phyloP scores from a whole-genome alignment of 345 rosid genomes.

The Dipteronia sinensis region DNA sequence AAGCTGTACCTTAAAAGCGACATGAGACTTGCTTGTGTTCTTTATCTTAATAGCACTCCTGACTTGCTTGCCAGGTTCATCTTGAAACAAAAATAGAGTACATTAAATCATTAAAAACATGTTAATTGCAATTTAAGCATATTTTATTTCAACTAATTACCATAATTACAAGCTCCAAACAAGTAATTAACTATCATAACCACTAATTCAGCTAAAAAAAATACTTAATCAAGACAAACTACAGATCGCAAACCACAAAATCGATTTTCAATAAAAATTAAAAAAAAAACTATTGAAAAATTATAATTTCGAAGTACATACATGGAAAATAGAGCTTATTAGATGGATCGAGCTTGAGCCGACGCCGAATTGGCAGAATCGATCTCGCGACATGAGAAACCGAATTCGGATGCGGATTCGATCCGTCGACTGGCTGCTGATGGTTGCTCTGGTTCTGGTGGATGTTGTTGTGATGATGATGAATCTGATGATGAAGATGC shows the following conservation, averaged over 20 bases:
- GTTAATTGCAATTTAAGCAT: not conserved
- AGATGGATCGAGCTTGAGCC: slow-evolving; percentile 92
- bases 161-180: not conserved
- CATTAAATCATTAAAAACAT: not conserved
- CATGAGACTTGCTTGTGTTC: slow-evolving; percentile 89
- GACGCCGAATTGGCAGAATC: slow-evolving; percentile 67
- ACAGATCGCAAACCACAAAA: not conserved
- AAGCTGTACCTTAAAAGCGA: slow-evolving; percentile 79
- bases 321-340: slow-evolving; percentile 90
- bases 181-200: not conserved
- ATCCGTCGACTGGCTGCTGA: slow-evolving; percentile 58
- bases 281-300: not conserved
- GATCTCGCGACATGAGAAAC: slow-evolving; percentile 86
- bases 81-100: slow-evolving; percentile 39
- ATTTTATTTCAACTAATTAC: not conserved
- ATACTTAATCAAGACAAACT: not conserved
- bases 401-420: slow-evolving; percentile 51
- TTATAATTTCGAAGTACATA: slow-evolving; percentile 28
- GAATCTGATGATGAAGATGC: slow-evolving; percentile 10
- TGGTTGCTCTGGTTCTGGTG: slow-evolving; percentile 37
- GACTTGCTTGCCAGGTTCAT: slow-evolving; percentile 98
- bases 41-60: slow-evolving; percentile 93
- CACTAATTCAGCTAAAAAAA: not conserved
- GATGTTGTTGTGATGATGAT: slow-evolving; percentile 31
- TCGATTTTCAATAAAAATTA: not conserved